These are phyloP conservation scores for Blumeria graminis DNA, from an alignment of 2,329 filamentous ascomycete species.

Conservation along the genomic window DNA sequence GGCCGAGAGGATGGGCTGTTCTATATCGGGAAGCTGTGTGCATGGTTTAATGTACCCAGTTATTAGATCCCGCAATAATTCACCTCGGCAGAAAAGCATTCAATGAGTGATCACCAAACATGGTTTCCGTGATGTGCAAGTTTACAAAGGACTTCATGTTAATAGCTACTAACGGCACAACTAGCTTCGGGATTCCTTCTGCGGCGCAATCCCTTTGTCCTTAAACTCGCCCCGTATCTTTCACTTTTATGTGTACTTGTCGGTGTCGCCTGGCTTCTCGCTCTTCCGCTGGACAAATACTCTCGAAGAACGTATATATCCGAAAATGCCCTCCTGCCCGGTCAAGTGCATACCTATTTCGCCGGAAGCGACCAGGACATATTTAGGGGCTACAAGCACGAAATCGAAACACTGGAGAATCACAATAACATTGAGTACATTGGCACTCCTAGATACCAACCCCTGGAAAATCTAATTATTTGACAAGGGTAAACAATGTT, in stretches of 20 bases:
- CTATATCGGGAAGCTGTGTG: too few species aligned
- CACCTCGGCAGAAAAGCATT: too few species aligned
- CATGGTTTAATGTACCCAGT: too few species aligned
- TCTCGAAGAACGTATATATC: slow-evolving; percentile 88
- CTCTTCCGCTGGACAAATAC: slow-evolving; percentile 76
- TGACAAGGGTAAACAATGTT: slow-evolving; percentile 38
- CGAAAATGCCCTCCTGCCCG: slow-evolving; percentile 84
- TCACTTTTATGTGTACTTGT: slow-evolving; percentile 66
- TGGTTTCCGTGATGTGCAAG: not conserved
- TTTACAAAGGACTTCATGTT: not conserved
- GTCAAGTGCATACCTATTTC: slow-evolving; percentile 96
- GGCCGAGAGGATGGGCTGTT: too few species aligned
- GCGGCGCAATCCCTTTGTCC: slow-evolving; percentile 56
- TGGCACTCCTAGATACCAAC: not conserved
- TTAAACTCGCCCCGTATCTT: slow-evolving; percentile 68
- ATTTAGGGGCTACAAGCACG: slow-evolving; percentile 70
- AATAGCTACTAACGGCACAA: not conserved
- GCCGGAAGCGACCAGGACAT: slow-evolving; percentile 88
- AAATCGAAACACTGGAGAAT: slow-evolving; percentile 40
- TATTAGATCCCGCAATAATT: too few species aligned
- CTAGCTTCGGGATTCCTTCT: slow-evolving; percentile 36
- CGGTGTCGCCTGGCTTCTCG: slow-evolving; percentile 69
- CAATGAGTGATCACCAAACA: not conserved
- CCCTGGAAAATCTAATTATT: slow-evolving; percentile 3
- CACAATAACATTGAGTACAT: slow-evolving; percentile 28